These are phyloP conservation scores for Phylloboletellus chloephorus DNA, from an alignment of 1,284 basidiomycete species.

Conservation along the genomic window DNA sequence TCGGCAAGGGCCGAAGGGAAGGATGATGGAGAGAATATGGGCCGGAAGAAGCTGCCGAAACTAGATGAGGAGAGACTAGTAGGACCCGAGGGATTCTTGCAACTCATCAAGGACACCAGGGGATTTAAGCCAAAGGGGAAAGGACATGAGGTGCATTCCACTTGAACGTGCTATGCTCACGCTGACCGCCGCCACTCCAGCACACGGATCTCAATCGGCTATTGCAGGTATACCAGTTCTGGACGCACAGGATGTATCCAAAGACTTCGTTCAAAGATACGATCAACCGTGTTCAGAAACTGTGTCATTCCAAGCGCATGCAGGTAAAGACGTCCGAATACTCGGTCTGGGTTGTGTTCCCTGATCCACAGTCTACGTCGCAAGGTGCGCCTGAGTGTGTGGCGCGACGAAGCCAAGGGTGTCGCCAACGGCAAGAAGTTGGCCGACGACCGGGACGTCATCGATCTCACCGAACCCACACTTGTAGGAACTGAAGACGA, in stretches of 20 bases:
- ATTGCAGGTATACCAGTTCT: constrained; percentile 82
- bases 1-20: constrained; percentile 22
- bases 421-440: constrained; percentile 34
- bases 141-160: constrained; percentile 71
- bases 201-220: constrained; percentile 70
- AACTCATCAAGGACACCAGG: constrained; percentile 68
- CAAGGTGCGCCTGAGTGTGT: constrained; percentile 66
- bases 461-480: constrained; percentile 30
- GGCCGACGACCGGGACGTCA: constrained; percentile 29
- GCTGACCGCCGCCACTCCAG: constrained; percentile 36
- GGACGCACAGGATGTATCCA: constrained; percentile 88
- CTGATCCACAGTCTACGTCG: constrained; percentile 13
- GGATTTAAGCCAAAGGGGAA: constrained; percentile 78
- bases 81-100: constrained; percentile 69
- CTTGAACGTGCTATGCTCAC: neutral
- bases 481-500: constrained; percentile 17
- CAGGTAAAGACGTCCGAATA: constrained; percentile 46
- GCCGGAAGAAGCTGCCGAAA: constrained; percentile 50
- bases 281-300: constrained; percentile 72
- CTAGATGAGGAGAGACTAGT: constrained; percentile 72
- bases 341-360: neutral
- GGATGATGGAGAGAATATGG: constrained; percentile 37
- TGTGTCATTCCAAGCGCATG: constrained; percentile 81
- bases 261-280: constrained; percentile 83
- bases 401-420: constrained; percentile 68